A percentile compares a stretch with the other conserved stretches of the same genome.
These are phyloP conservation scores for Pleurotus cornucopiae DNA, from an alignment of 768 basidiomycete species.

Conservation along the genomic window DNA sequence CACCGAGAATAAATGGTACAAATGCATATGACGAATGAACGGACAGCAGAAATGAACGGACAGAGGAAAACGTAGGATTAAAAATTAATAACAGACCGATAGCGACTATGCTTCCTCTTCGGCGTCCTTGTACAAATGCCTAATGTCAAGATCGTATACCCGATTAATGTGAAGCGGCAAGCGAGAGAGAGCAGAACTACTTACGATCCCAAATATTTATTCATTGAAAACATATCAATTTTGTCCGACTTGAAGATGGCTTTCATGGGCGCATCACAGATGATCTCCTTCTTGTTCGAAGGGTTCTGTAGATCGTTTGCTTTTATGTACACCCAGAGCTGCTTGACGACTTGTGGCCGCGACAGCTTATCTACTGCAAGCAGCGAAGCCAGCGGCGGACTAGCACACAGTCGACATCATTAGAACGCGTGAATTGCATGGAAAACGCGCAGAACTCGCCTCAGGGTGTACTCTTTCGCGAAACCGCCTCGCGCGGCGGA, in stretches of 20 bases:
- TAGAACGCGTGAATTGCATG: conserved; percentile 11
- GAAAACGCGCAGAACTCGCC: conserved; percentile 36
- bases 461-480: conserved; percentile 70
- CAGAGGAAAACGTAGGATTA: background rate
- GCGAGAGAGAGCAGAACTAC: conserved; percentile 15
- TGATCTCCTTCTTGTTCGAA: conserved; percentile 74
- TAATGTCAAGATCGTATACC: background rate
- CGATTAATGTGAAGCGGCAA: background rate
- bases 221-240: conserved; percentile 95
- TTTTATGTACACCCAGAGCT: conserved; percentile 88
- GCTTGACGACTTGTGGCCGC: conserved; percentile 88
- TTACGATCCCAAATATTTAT: conserved; percentile 81
- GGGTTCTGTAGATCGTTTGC: conserved; percentile 81
- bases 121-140: conserved; percentile 2
- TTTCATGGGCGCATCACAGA: conserved; percentile 71
- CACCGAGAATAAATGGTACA: background rate
- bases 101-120: background rate
- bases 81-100: background rate
- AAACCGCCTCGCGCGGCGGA: conserved; percentile 67
- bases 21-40: background rate
- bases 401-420: conserved; percentile 22
- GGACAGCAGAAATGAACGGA: background rate
- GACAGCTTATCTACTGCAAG: conserved; percentile 67
- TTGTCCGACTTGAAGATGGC: conserved; percentile 78
- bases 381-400: conserved; percentile 70